Percentiles rank a stretch among this genome's conserved stretches.
Evolutionary conservation across 345 rosid genomes (phyloP).

Genomic region (Hibiscus trionum): DNA sequence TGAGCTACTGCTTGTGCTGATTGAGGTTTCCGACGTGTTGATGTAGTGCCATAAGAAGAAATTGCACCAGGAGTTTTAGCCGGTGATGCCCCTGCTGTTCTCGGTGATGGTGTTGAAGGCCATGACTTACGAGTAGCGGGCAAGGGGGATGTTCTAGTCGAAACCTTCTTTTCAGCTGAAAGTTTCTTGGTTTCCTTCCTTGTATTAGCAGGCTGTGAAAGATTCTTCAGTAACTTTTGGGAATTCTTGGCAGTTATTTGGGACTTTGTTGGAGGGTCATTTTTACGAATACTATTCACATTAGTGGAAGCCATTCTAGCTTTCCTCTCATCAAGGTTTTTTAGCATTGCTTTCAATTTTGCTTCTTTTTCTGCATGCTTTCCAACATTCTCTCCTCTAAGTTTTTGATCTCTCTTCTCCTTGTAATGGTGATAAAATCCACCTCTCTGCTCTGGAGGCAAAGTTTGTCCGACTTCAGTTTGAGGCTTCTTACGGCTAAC

Average conservation of each 20-base stretch:
- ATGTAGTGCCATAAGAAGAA: conserved; percentile 33
- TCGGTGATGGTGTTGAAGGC: conserved; percentile 45
- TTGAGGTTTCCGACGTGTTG: conserved; percentile 37
- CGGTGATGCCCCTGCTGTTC: conserved; percentile 29
- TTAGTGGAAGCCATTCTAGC: conserved; percentile 36
- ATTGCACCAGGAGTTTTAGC: conserved; percentile 30
- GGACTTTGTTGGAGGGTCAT: conserved; percentile 22
- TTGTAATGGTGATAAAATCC: conserved; percentile 49
- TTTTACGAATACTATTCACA: conserved; percentile 29
- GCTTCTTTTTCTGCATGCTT: conserved; percentile 45
- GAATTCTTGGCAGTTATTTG: conserved; percentile 30
- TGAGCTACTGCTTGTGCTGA: conserved; percentile 26
- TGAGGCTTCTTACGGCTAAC: conserved; percentile 16
- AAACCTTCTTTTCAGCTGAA: conserved; percentile 26
- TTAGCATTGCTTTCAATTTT: conserved; percentile 41
- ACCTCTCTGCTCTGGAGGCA: conserved; percentile 39
- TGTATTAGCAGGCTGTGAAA: conserved; percentile 31
- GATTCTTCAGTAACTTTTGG: conserved; percentile 22
- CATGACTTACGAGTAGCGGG: conserved; percentile 53
- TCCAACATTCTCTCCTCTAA: conserved; percentile 46
- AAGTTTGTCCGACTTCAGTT: conserved; percentile 20
- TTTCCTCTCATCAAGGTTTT: conserved; percentile 41
- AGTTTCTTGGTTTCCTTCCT: conserved; percentile 35
- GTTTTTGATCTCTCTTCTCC: conserved; percentile 54
- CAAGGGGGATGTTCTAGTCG: conserved; percentile 32